These are phyloP conservation scores for Dissoconium aciculare DNA, from an alignment of 2,329 filamentous ascomycete genomes.

Conservation along the genomic window DNA sequence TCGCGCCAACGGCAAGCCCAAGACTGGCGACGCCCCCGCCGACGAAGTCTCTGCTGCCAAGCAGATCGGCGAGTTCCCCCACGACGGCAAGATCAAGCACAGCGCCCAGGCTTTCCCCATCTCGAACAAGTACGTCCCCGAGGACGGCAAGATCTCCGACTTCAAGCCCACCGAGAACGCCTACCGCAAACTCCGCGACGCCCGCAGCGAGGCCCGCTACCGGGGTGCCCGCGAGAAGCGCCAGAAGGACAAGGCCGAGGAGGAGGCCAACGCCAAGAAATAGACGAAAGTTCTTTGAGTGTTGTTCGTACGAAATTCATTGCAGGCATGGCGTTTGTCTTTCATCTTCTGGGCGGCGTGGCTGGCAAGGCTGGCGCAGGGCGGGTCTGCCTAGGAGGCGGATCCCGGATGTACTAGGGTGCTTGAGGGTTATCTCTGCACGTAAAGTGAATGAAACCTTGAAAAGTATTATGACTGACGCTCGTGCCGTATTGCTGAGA, in stretches of 20 bases:
- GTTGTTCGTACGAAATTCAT: slow-evolving; percentile 12
- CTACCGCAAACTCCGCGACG: slow-evolving; percentile 70
- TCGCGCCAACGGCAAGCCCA: slow-evolving; percentile 82
- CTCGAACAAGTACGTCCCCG: slow-evolving; percentile 54
- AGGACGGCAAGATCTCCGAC: slow-evolving; percentile 63
- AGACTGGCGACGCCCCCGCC: slow-evolving; percentile 78
- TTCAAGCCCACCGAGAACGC: slow-evolving; percentile 63
- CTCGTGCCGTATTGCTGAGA: no score
- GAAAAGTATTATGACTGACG: no score
- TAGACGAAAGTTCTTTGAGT: slow-evolving; percentile 31
- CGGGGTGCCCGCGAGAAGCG: slow-evolving; percentile 85
- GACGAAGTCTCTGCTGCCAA: slow-evolving; percentile 62
- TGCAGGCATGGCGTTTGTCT: slow-evolving; percentile 13
- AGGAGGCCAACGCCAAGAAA: slow-evolving; percentile 68
- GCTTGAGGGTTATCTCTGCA: no score
- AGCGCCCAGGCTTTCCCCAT: slow-evolving; percentile 52
- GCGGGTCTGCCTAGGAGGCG: not conserved
- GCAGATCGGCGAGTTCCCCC: slow-evolving; percentile 32
- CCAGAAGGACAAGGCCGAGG: slow-evolving; percentile 71
- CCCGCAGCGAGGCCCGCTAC: slow-evolving; percentile 69
- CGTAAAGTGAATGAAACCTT: no score
- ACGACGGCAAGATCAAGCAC: slow-evolving; percentile 30
- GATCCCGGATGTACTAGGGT: no score
- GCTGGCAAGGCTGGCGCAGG: not conserved
- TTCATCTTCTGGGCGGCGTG: not conserved